Conservation (phyloP, 257 asterid species). For the Scutellaria minor region DNA sequence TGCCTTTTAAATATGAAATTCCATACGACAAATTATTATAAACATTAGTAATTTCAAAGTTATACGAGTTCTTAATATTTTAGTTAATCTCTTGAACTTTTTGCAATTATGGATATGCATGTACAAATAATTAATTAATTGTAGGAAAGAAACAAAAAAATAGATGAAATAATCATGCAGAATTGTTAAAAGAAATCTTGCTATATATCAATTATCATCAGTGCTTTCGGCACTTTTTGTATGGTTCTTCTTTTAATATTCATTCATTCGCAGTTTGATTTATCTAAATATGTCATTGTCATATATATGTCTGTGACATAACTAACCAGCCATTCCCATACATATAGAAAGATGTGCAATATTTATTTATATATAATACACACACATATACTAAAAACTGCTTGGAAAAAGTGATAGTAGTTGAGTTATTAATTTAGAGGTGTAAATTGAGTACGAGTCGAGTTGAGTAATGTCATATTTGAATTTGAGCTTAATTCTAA, state of each 20-base stretch:
- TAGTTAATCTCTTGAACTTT: background rate
- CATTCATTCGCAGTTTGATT: background rate
- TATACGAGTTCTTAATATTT: background rate
- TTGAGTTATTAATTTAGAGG: too few relatives aligned
- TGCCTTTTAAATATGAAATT: background rate
- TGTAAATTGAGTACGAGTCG: too few relatives aligned
- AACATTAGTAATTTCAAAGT: background rate
- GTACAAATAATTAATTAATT: slow-evolving; percentile 11
- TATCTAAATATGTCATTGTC: slow-evolving; percentile 5
- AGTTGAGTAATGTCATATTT: too few relatives aligned
- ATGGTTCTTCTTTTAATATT: background rate
- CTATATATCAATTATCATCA: slow-evolving; percentile 28
- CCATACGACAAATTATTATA: background rate
- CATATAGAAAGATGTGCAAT: background rate
- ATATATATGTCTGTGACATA: background rate
- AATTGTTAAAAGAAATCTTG: background rate
- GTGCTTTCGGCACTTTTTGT: slow-evolving; percentile 35
- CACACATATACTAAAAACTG: too few relatives aligned
- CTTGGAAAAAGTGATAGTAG: too few relatives aligned
- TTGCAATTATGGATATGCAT: slow-evolving; percentile 13
- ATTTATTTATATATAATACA: too few relatives aligned
- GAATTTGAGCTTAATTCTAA: too few relatives aligned
- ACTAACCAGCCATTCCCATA: background rate
- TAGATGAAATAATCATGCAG: background rate
- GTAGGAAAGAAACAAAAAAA: background rate